These are phyloP conservation scores for Cronartium quercuum DNA, from an alignment of 1,284 basidiomycete species.

Conservation along the genomic window DNA sequence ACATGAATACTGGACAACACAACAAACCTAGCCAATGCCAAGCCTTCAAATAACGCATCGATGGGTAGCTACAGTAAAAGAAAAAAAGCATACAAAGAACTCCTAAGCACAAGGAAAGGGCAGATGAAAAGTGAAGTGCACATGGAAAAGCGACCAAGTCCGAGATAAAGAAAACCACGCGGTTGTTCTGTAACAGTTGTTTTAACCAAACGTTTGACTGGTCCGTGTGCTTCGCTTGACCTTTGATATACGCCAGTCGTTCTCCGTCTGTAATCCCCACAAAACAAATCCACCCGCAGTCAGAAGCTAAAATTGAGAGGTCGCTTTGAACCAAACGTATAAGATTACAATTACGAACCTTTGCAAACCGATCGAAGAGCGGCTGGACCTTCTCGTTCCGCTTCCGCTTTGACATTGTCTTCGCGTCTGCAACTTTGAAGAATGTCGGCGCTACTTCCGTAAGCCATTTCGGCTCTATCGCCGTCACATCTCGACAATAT, in stretches of 20 bases:
- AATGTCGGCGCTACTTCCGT: conserved; percentile 96
- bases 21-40: too few species aligned
- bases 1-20: too few species aligned
- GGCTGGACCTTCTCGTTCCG: conserved; percentile 96
- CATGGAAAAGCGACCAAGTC: too few species aligned
- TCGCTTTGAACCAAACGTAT: background rate
- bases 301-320: background rate
- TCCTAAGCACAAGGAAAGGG: too few species aligned
- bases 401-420: conserved; percentile 96
- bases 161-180: background rate
- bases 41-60: too few species aligned
- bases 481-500: conserved; percentile 94
- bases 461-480: conserved; percentile 97
- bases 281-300: background rate
- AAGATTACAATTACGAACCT: conserved; percentile 6
- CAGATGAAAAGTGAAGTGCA: too few species aligned
- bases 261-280: conserved; percentile 60
- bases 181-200: background rate
- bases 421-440: conserved; percentile 92
- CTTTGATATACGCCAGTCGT: conserved; percentile 82
- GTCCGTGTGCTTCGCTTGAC: conserved; percentile 78
- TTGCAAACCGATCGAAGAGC: conserved; percentile 62
- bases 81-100: too few species aligned
- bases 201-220: conserved; percentile 49
- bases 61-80: too few species aligned